Conservation (phyloP, 2,329 filamentous ascomycete species). For the Fusarium goolgardi region DNA sequence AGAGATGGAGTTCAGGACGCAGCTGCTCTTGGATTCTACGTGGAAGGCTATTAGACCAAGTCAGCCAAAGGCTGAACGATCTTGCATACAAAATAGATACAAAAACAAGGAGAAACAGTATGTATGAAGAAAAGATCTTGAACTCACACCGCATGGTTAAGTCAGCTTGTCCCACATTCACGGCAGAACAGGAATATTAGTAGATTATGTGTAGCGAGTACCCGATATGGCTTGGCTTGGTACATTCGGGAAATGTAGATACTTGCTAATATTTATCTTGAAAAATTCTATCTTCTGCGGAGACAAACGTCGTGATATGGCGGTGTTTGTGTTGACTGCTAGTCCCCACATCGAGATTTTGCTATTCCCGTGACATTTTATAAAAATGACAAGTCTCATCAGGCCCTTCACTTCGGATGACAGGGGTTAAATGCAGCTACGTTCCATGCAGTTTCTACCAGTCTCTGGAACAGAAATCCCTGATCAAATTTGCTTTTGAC, state of each 20-base stretch:
- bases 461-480: neutral
- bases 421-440: neutral
- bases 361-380: constrained; percentile 9
- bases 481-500: constrained; percentile 20
- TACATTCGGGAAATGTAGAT: neutral
- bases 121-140: neutral
- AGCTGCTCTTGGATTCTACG: constrained; percentile 7
- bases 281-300: neutral
- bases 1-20: constrained; percentile 16
- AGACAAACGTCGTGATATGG: constrained; percentile 15
- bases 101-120: neutral
- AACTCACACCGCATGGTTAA: neutral
- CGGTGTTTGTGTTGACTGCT: constrained; percentile 16
- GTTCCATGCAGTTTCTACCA: neutral
- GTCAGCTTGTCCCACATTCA: neutral
- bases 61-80: neutral
- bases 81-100: neutral
- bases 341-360: neutral
- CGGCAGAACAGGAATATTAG: neutral
- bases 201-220: neutral
- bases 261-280: neutral
- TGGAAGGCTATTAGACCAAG: neutral
- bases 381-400: constrained; percentile 8
- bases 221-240: too few relatives aligned
- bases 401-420: constrained; percentile 1